Evolutionary conservation across 1,284 basidiomycete genomes (phyloP), one percentile per base, ranked within the genome.

Genomic region (Apiotrichum domesticum): DNA sequence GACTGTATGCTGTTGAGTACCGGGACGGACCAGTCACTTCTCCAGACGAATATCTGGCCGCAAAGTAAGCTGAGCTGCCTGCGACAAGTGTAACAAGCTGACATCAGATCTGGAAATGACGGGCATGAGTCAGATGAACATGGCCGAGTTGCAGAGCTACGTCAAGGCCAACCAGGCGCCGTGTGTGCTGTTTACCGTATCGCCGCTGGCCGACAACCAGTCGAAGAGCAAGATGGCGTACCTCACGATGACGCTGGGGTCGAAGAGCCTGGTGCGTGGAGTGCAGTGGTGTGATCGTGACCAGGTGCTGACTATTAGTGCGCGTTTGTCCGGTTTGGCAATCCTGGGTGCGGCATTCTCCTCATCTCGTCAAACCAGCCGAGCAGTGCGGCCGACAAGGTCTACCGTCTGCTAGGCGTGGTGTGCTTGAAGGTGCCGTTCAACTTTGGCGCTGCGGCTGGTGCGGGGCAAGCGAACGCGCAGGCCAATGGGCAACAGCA

Each of bases 281-380:
- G 15, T 15, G 3, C 14, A 13, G 29, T 13, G n/a, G 4, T 32
- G 11, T 6, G 44, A 29, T 29, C 29, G 29, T 29, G 29, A 29
- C 29, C 8, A 42, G 15, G 10, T 7, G 37, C 46, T 40, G 21
- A 47, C 21, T 15, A 54, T 51, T 13, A 47, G 47, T 59, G 59
- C 35, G 61, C 61, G 21, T 54, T 59, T 11, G 55, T 66, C 33
- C 56, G 51, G 39, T 57, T 66, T 21, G 65, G 65, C 21, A 44
- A 46, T 9, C 58, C 60, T 0, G 65, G 64, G 3, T 57, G 58
- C 15, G 65, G 65, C 6, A 57, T 65, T 15, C 39, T 66, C 5
- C 52, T 66, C 15, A 55, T 65, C 34, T 56, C 59, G 43, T 54
- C 56, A 0, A 56, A 51, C 52, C 34, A 55, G 40, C 48, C 51